These are phyloP conservation scores for Primulina huaijiensis DNA, from an alignment of 257 asterid genomes.

Conservation along the genomic window DNA sequence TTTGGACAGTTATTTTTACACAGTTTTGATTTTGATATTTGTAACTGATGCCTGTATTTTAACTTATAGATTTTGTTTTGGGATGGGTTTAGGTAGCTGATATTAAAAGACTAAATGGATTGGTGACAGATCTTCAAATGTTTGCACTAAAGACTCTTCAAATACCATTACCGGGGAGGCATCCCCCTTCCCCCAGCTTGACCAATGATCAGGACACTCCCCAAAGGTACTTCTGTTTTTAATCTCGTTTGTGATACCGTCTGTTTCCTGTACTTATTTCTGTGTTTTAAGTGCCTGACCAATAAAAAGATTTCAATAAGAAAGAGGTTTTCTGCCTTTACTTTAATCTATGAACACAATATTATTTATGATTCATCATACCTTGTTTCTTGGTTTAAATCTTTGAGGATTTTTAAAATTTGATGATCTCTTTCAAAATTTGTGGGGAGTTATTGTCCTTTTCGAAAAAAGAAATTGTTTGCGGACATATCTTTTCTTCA, in stretches of 20 bases:
- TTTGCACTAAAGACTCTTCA: constrained; percentile 75
- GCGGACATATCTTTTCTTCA: constrained; percentile 1
- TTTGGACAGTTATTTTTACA: too few species aligned
- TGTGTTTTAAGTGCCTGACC: constrained; percentile 1
- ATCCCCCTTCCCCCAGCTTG: constrained; percentile 70
- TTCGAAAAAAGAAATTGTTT: constrained; percentile 18
- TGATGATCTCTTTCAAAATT: constrained; percentile 7
- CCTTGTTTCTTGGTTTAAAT: constrained; percentile 9
- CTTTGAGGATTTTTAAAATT: constrained; percentile 9
- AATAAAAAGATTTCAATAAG: background rate
- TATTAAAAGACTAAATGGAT: constrained; percentile 74
- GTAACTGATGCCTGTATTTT: constrained; percentile 17
- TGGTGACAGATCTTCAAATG: constrained; percentile 86
- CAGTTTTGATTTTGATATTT: too few species aligned
- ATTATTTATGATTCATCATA: background rate
- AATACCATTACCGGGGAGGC: constrained; percentile 86
- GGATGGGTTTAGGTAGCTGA: constrained; percentile 66
- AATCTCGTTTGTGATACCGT: constrained; percentile 16
- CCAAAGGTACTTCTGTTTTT: constrained; percentile 44
- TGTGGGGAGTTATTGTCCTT: background rate
- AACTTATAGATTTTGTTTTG: constrained; percentile 19
- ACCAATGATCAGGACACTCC: constrained; percentile 41
- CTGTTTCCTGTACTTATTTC: constrained; percentile 1
- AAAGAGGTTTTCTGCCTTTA: too few species aligned
- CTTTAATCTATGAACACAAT: background rate